These are phyloP conservation scores for Anacardium occidentale DNA, from an alignment of 345 rosid genomes.

Conservation along the genomic window DNA sequence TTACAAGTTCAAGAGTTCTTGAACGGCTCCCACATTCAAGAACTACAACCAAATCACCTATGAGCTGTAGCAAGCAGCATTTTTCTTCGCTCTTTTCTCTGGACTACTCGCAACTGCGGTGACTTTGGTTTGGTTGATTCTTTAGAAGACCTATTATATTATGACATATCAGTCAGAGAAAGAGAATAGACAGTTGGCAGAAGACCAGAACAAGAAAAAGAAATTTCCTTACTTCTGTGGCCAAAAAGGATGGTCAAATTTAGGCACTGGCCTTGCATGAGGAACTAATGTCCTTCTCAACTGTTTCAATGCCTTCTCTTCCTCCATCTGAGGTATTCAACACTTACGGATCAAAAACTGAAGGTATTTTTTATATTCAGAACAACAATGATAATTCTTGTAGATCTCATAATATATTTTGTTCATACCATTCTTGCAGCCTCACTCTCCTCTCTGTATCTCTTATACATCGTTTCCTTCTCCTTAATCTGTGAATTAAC, in stretches of 20 bases:
- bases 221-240: conserved; percentile 60
- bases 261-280: conserved; percentile 86
- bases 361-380: no score
- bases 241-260: conserved; percentile 77
- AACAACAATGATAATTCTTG: neutral
- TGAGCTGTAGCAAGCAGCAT: conserved; percentile 29
- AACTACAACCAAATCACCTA: conserved; percentile 30
- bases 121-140: conserved; percentile 64
- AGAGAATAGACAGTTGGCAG: neutral
- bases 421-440: conserved; percentile 69
- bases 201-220: neutral
- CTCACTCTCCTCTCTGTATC: conserved; percentile 94
- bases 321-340: conserved; percentile 60
- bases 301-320: conserved; percentile 87
- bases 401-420: neutral
- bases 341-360: neutral
- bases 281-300: conserved; percentile 91
- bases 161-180: neutral
- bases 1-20: conserved; percentile 74
- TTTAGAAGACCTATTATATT: conserved; percentile 50
- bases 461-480: conserved; percentile 77
- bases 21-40: conserved; percentile 39
- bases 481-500: conserved; percentile 63
- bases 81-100: conserved; percentile 36
- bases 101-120: conserved; percentile 51